Conservation (phyloP, 148 eudicot species). For the Amaranthus palmeri region DNA sequence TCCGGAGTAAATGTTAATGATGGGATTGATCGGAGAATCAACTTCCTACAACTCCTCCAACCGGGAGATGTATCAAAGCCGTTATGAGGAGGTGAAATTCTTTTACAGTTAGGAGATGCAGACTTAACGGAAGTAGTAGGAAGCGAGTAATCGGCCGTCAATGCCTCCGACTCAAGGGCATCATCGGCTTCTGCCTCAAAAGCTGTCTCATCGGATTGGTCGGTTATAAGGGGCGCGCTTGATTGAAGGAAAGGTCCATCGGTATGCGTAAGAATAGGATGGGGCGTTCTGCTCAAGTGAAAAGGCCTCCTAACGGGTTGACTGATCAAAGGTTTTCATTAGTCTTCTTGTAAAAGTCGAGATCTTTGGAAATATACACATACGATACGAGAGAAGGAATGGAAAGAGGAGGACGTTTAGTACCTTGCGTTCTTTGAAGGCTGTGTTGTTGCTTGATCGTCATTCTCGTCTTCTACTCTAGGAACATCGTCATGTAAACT, state of each 20-base stretch:
- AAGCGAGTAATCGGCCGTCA: slow-evolving; percentile 18
- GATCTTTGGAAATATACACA: not conserved
- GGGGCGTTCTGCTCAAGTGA: slow-evolving; percentile 20
- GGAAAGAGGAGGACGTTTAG: not conserved
- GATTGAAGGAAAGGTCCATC: slow-evolving; percentile 22
- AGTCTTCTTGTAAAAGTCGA: not conserved
- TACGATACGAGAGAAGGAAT: not conserved
- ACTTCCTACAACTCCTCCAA: slow-evolving; percentile 37
- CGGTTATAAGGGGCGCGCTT: slow-evolving; percentile 19
- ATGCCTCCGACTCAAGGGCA: slow-evolving; percentile 9
- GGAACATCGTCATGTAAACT: slow-evolving; percentile 13
- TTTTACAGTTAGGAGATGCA: slow-evolving; percentile 41
- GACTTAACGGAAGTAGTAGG: slow-evolving; percentile 32
- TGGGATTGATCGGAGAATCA: slow-evolving; percentile 39
- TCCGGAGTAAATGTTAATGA: slow-evolving; percentile 15
- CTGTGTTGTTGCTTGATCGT: slow-evolving; percentile 23
- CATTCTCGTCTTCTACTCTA: slow-evolving; percentile 15
- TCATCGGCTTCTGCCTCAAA: slow-evolving; percentile 24
- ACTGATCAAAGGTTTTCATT: slow-evolving; percentile 12
- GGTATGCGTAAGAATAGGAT: slow-evolving; percentile 1
- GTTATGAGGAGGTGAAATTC: slow-evolving; percentile 36
- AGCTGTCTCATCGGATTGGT: slow-evolving; percentile 2
- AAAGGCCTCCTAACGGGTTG: slow-evolving; percentile 27
- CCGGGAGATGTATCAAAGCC: slow-evolving; percentile 28
- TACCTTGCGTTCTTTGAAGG: slow-evolving; percentile 23